A percentile compares a stretch with the other conserved stretches of the same genome.
Conservation (phyloP, 1,284 basidiomycete genomes). For the Peniophora sp. region DNA sequence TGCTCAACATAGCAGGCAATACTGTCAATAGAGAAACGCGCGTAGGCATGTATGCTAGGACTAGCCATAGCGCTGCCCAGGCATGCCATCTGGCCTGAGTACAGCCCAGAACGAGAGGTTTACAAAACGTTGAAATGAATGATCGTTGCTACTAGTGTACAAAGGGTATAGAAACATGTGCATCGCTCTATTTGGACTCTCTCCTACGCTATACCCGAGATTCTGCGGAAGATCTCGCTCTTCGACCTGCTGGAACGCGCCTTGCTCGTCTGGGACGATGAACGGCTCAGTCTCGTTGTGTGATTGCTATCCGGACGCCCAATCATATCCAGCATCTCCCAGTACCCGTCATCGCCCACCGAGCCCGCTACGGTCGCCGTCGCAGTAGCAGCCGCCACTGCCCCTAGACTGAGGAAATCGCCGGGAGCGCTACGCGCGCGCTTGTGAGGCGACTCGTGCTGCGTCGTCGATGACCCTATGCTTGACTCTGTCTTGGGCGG, state of each 20-base stretch:
- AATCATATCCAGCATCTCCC: conserved; percentile 9
- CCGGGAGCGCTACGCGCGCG: conserved; percentile 12
- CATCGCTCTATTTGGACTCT: background rate
- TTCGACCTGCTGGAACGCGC: conserved; percentile 7
- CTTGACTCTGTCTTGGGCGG: no score
- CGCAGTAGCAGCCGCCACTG: background rate
- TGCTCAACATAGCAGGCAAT: no score
- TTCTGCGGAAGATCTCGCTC: conserved; percentile 2
- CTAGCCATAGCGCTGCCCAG: no score
- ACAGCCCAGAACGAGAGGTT: no score
- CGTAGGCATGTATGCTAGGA: no score
- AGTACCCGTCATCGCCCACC: conserved; percentile 10
- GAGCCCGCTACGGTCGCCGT: conserved; percentile 1
- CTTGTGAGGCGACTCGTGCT: conserved; percentile 2
- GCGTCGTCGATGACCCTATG: no score
- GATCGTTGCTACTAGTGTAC: background rate
- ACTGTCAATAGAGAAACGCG: no score
- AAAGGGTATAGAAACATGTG: background rate
- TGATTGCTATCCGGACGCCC: conserved; percentile 6
- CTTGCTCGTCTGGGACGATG: conserved; percentile 7
- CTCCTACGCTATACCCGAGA: background rate
- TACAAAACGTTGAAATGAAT: no score
- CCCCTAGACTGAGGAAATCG: conserved; percentile 6
- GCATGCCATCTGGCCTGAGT: no score
- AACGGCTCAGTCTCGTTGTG: background rate